Conservation (phyloP, 208 protist genomes). For the Leptomonas pyrrhocoris region DNA sequence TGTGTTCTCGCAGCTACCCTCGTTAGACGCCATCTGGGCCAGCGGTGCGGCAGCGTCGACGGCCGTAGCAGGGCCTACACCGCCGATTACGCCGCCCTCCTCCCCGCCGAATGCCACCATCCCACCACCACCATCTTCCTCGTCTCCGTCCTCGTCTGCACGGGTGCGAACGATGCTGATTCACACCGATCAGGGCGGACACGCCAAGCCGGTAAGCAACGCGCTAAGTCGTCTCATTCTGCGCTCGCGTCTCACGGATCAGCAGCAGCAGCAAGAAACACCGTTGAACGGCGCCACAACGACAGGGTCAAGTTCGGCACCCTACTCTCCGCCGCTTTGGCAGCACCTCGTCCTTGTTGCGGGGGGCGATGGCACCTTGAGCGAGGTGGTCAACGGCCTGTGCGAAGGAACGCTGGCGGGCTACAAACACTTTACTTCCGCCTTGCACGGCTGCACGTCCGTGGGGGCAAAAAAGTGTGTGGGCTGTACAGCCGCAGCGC, state of each 20-base stretch:
- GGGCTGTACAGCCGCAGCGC: background rate
- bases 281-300: background rate
- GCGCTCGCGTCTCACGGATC: slow-evolving; percentile 10
- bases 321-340: slow-evolving; percentile 11
- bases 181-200: slow-evolving; percentile 19
- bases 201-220: slow-evolving; percentile 19
- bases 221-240: slow-evolving; percentile 25
- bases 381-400: slow-evolving; percentile 78
- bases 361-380: slow-evolving; percentile 83
- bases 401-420: slow-evolving; percentile 55
- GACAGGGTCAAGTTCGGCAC: background rate
- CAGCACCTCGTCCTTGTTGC: slow-evolving; percentile 53
- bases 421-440: slow-evolving; percentile 12
- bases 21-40: slow-evolving; percentile 9
- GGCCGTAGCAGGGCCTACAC: background rate
- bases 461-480: background rate
- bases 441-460: background rate
- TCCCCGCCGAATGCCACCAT: background rate
- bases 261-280: slow-evolving; percentile 1
- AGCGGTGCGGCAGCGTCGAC: slow-evolving; percentile 5
- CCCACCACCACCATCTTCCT: background rate
- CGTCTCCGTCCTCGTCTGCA: background rate
- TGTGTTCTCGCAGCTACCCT: background rate
- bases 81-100: slow-evolving; percentile 9
- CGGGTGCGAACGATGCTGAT: slow-evolving; percentile 20